Evolutionary conservation across 768 basidiomycete genomes (phyloP), one percentile per base, ranked within the genome.

Genomic region (Suillus americanus): DNA sequence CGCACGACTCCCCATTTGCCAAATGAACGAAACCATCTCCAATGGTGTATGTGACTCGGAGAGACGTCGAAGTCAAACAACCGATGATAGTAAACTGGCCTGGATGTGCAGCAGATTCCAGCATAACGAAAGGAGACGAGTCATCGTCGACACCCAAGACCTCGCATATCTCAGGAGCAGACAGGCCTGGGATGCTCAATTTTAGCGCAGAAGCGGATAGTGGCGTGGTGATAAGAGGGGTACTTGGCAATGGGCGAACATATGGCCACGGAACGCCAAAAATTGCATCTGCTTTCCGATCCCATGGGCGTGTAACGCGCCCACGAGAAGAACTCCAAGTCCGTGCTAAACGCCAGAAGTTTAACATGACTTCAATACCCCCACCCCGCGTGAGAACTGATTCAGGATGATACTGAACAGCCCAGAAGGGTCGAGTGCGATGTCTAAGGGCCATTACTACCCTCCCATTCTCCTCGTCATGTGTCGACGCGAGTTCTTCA

Each of bases 331-430:
- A 71, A 3, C 81, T 78, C 90, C 91, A 94, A 9, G 75, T 73
- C 60, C 82, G 79, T 23, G 90, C 87, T 23, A 92, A 79, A 28
- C 75, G 74, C 90, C 90, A 94, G 72, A 94, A 94, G 73, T 92
- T 94, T 25, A 74, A 74, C 63, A 94, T 67, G 18, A 92, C 85
- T 63, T 88, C 82, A n/a, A 82, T 70, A 1, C 92, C 92, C 7
- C 89, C 90, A 3, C 83, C 85, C 50, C 80, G 78, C 2, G 92
- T 94, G 68, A 89, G 82, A 4, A 90, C 85, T 5, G 92, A 94
- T 72, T 94, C 93, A 7, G 93, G 93, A 72, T 95, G 93, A 73
- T 94, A 95, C 71, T 95, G 93, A 28, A 95, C 93, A 4, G 90
- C 92, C 89, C 90, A 94, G 70, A 92, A 91, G 5, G 93, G 92